These are phyloP conservation scores for Malania oleifera DNA, from an alignment of 164 flowering plant species.

Conservation along the genomic window DNA sequence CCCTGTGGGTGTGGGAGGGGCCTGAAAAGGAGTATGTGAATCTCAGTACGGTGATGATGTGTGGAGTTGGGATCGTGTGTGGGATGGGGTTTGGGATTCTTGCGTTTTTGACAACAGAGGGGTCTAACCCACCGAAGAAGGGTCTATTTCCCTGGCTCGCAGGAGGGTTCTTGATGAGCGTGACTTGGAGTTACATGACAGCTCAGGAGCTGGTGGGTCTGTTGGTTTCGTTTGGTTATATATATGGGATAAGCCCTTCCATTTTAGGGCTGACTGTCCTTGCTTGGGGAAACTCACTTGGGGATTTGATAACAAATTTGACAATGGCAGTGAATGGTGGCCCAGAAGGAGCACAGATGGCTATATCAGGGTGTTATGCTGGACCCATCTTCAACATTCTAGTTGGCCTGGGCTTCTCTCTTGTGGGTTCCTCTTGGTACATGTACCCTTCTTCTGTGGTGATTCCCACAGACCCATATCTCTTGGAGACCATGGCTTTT, in stretches of 20 bases:
- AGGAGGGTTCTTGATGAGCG: slow-evolving; percentile 59
- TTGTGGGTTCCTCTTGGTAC: slow-evolving; percentile 35
- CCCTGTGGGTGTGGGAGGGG: slow-evolving; percentile 27
- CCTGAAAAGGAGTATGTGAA: slow-evolving; percentile 14
- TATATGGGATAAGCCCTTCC: slow-evolving; percentile 38
- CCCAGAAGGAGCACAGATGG: slow-evolving; percentile 37
- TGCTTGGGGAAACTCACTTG: slow-evolving; percentile 61
- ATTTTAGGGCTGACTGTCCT: slow-evolving; percentile 43
- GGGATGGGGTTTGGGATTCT: slow-evolving; percentile 30
- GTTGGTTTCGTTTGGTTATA: slow-evolving; percentile 37
- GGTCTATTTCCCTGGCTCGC: slow-evolving; percentile 43
- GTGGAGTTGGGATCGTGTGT: slow-evolving; percentile 15
- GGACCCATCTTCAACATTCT: slow-evolving; percentile 53
- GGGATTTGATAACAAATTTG: slow-evolving; percentile 46
- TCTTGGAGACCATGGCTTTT: slow-evolving; percentile 34
- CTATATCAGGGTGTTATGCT: slow-evolving; percentile 46
- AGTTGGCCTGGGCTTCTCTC: slow-evolving; percentile 46
- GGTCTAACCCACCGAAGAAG: slow-evolving; percentile 33
- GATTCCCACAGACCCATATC: slow-evolving; percentile 27
- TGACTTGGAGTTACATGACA: slow-evolving; percentile 47
- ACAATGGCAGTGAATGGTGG: slow-evolving; percentile 40
- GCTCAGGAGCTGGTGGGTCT: slow-evolving; percentile 51
- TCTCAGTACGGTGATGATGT: slow-evolving; percentile 9
- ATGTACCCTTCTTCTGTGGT: slow-evolving; percentile 23
- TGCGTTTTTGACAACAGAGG: slow-evolving; percentile 26